These are phyloP conservation scores for Exophiala bonariae DNA, from an alignment of 2,329 filamentous ascomycete species.

Conservation along the genomic window DNA sequence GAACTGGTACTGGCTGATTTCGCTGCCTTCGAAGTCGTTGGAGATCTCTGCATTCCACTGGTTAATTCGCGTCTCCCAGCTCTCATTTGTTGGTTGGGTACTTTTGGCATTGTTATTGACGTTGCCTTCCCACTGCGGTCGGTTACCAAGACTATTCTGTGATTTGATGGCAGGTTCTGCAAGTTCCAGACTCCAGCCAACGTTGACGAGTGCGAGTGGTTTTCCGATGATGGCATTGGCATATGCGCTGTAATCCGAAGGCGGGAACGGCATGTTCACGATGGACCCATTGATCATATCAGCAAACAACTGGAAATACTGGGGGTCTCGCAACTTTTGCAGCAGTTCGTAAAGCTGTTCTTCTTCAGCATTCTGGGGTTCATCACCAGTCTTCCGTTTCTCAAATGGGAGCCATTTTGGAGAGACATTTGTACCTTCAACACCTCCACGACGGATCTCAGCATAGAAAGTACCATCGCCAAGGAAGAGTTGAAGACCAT, in stretches of 20 bases:
- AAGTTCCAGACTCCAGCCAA: slow-evolving; percentile 34
- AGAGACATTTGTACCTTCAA: background rate
- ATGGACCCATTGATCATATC: slow-evolving; percentile 38
- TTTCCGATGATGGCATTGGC: slow-evolving; percentile 32
- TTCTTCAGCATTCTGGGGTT: no score
- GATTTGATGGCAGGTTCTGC: slow-evolving; percentile 9
- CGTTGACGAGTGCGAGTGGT: slow-evolving; percentile 35
- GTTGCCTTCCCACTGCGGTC: no score
- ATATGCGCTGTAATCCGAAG: slow-evolving; percentile 38
- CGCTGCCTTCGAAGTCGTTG: background rate
- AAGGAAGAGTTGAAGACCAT: slow-evolving; percentile 33
- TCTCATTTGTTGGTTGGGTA: no score
- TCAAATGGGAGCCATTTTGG: slow-evolving; percentile 29
- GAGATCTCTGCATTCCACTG: no score
- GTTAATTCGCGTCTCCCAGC: no score
- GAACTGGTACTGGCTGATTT: slow-evolving; percentile 34
- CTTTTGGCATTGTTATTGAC: no score
- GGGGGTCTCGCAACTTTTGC: background rate
- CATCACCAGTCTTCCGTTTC: slow-evolving; percentile 1
- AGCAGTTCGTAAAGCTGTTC: slow-evolving; percentile 25
- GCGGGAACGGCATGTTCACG: slow-evolving; percentile 30
- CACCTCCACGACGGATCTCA: slow-evolving; percentile 29
- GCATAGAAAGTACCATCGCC: slow-evolving; percentile 33
- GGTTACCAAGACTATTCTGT: slow-evolving; percentile 8
- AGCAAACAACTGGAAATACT: slow-evolving; percentile 28